Evolutionary conservation across 306 rosid species (phyloP).

Genomic region (Quercus glauca): DNA sequence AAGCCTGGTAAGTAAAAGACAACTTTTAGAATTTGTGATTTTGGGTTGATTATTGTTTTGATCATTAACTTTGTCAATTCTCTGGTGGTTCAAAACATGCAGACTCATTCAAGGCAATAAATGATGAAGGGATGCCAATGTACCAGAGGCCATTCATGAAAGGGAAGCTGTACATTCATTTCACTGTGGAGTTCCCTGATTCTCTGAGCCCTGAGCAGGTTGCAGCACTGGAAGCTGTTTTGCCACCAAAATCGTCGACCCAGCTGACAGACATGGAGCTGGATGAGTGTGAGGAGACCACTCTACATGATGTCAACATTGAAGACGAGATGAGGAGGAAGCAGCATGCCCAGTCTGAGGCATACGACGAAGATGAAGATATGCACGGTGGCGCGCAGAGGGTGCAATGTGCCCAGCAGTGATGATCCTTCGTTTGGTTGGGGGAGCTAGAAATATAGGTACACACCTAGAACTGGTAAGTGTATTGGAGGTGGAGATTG

Average conservation of each 20-base stretch:
- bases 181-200: constrained; percentile 84
- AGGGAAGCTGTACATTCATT: constrained; percentile 89
- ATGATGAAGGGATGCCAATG: constrained; percentile 92
- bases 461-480: background rate
- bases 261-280: constrained; percentile 81
- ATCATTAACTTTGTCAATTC: background rate
- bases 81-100: background rate
- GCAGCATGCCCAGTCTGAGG: constrained; percentile 62
- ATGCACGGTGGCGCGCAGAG: constrained; percentile 94
- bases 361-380: constrained; percentile 79
- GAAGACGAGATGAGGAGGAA: constrained; percentile 86
- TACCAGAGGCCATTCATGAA: constrained; percentile 93
- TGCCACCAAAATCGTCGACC: constrained; percentile 58
- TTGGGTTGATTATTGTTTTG: background rate
- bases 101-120: constrained; percentile 84
- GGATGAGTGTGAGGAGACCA: constrained; percentile 93
- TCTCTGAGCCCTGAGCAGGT: constrained; percentile 56
- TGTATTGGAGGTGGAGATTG: background rate
- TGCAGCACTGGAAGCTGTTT: constrained; percentile 55
- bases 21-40: background rate
- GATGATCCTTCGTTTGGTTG: background rate
- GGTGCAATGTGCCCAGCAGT: constrained; percentile 96
- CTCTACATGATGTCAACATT: constrained; percentile 78
- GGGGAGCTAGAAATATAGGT: background rate
- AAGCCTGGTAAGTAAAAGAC: constrained; percentile 50